Percentiles rank a stretch among this genome's conserved stretches.
These are phyloP conservation scores for Herpomyces periplanetae DNA, from an alignment of 2,329 filamentous ascomycete genomes.

Conservation along the genomic window DNA sequence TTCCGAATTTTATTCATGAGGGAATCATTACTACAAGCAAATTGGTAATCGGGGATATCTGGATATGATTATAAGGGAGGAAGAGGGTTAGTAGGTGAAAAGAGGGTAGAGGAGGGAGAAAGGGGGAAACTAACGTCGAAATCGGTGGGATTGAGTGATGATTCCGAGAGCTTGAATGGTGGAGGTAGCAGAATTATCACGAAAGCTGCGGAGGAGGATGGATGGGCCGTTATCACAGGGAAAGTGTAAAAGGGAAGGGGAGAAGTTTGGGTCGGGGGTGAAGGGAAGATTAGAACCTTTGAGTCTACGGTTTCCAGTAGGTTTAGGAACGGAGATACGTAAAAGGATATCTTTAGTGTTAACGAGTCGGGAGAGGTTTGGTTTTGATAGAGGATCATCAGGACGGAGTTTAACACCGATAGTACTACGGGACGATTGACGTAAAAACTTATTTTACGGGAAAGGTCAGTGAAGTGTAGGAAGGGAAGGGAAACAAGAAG, in stretches of 20 bases:
- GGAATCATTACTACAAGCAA: constrained; percentile 21
- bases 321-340: constrained; percentile 46
- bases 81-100: constrained; percentile 3
- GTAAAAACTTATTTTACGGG: constrained; percentile 4
- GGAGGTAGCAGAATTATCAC: constrained; percentile 27
- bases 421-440: constrained; percentile 5
- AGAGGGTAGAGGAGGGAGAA: neutral
- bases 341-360: constrained; percentile 47
- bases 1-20: constrained; percentile 32
- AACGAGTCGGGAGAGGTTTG: constrained; percentile 33
- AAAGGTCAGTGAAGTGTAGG: constrained; percentile 1
- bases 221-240: constrained; percentile 14
- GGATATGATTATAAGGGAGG: no score
- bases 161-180: constrained; percentile 26
- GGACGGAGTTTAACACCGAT: constrained; percentile 35
- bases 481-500: neutral
- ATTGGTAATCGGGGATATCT: constrained; percentile 54
- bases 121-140: constrained; percentile 26
- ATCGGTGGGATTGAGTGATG: constrained; percentile 46
- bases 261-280: constrained; percentile 2
- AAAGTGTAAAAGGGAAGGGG: constrained; percentile 8
- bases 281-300: constrained; percentile 29
- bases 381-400: constrained; percentile 36
- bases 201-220: constrained; percentile 19
- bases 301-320: constrained; percentile 55